phyloP scores from a whole-genome alignment of 306 rosid genomes.

The Acmispon strigosus region DNA sequence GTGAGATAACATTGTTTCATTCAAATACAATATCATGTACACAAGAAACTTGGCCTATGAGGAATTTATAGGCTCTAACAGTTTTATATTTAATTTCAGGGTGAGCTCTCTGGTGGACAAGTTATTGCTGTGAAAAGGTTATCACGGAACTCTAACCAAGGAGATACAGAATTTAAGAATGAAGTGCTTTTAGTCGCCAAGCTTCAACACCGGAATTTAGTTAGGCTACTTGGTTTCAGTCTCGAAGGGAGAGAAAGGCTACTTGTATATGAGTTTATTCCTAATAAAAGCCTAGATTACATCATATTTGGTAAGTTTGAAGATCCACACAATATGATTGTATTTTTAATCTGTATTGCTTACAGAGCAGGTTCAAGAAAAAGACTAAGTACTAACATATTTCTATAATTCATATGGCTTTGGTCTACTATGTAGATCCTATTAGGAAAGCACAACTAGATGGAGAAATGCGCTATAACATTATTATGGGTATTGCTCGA shows the following conservation, averaged over 20 bases:
- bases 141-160: too few relatives aligned
- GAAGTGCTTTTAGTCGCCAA: too few relatives aligned
- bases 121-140: slow-evolving; percentile 28
- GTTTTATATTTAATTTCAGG: slow-evolving; percentile 18
- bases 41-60: too few relatives aligned
- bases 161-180: too few relatives aligned
- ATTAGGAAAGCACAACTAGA: slow-evolving; percentile 2
- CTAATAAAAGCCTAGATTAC: too few relatives aligned
- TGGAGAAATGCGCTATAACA: slow-evolving; percentile 33
- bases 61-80: background rate
- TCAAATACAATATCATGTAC: background rate
- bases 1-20: too few relatives aligned
- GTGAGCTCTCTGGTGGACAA: slow-evolving; percentile 4
- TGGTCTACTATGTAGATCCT: slow-evolving; percentile 19
- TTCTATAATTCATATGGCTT: background rate
- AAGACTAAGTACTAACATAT: background rate
- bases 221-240: too few relatives aligned
- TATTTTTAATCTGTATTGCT: background rate
- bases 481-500: slow-evolving; percentile 33
- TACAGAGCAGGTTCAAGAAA: background rate
- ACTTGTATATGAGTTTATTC: too few relatives aligned
- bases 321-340: background rate
- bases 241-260: too few relatives aligned
- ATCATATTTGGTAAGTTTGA: too few relatives aligned
- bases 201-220: too few relatives aligned